Conservation (phyloP, 2,329 filamentous ascomycete genomes). For the Penicillium brevicompactum region DNA sequence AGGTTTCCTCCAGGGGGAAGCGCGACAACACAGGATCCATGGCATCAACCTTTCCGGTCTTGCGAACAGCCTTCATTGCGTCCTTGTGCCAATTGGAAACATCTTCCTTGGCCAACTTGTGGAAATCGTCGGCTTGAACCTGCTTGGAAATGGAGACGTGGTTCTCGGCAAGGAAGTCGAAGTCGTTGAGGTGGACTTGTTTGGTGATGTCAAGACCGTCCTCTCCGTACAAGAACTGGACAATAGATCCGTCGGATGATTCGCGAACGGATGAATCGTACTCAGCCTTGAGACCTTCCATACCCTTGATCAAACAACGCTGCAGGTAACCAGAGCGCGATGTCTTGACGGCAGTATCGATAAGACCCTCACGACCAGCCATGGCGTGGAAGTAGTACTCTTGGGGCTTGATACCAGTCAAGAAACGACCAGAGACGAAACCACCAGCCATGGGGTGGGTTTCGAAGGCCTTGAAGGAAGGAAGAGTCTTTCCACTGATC, state of each 20-base stretch:
- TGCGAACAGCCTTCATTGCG: conserved; percentile 77
- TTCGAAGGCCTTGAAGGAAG: conserved; percentile 91
- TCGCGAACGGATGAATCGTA: conserved; percentile 96
- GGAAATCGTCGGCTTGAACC: conserved; percentile 65
- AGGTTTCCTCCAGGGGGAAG: conserved; percentile 76
- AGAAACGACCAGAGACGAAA: conserved; percentile 93
- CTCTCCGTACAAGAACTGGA: conserved; percentile 96
- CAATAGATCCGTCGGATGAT: conserved; percentile 79
- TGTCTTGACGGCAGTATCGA: conserved; percentile 98
- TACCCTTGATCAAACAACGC: conserved; percentile 95
- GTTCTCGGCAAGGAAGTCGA: conserved; percentile 87
- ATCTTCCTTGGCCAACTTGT: conserved; percentile 66
- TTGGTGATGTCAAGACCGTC: conserved; percentile 94
- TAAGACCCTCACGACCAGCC: conserved; percentile 96
- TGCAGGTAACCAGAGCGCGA: conserved; percentile 96
- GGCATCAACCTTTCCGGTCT: conserved; percentile 66
- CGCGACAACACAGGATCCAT: conserved; percentile 75
- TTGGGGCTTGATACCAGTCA: conserved; percentile 94
- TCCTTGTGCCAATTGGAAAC: conserved; percentile 63
- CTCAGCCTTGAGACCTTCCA: conserved; percentile 89
- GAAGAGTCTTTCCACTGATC: conserved; percentile 95
- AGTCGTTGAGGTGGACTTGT: conserved; percentile 86
- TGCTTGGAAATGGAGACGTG: conserved; percentile 76
- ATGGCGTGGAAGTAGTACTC: conserved; percentile 99
- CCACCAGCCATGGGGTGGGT: conserved; percentile 86